Conservation (phyloP, 441 rosid genomes). For the Corymbia calophylla region DNA sequence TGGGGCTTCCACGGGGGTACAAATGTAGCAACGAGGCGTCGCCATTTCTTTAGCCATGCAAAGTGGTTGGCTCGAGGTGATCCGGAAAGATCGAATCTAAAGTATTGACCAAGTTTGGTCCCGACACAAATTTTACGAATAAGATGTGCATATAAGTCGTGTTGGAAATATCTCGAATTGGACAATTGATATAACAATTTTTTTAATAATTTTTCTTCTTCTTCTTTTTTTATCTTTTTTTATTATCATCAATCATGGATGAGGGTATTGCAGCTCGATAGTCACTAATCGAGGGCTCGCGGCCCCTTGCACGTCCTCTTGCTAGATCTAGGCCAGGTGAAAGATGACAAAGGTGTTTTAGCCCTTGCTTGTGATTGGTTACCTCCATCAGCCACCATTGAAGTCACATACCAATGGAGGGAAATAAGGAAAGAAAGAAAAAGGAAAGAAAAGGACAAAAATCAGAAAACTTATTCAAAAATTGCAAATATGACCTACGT, state of each 20-base stretch:
- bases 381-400: too few relatives aligned
- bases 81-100: background rate
- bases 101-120: background rate
- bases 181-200: background rate
- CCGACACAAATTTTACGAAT: background rate
- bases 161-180: background rate
- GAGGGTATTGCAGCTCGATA: rapidly evolving
- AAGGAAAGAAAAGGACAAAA: too few relatives aligned
- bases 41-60: background rate
- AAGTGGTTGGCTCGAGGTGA: background rate
- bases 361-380: rapidly evolving
- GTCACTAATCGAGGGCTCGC: background rate
- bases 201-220: background rate
- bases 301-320: background rate
- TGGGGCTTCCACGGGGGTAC: background rate
- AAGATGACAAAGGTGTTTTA: rapidly evolving
- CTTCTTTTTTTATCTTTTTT: background rate
- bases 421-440: background rate
- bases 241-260: background rate
- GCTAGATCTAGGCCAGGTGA: background rate
- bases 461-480: background rate
- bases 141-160: background rate
- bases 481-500: background rate
- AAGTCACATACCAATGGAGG: rapidly evolving
- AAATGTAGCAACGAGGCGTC: background rate